These are phyloP conservation scores for Alternaria infectoria DNA, from an alignment of 2,329 filamentous ascomycete species.

Conservation along the genomic window DNA sequence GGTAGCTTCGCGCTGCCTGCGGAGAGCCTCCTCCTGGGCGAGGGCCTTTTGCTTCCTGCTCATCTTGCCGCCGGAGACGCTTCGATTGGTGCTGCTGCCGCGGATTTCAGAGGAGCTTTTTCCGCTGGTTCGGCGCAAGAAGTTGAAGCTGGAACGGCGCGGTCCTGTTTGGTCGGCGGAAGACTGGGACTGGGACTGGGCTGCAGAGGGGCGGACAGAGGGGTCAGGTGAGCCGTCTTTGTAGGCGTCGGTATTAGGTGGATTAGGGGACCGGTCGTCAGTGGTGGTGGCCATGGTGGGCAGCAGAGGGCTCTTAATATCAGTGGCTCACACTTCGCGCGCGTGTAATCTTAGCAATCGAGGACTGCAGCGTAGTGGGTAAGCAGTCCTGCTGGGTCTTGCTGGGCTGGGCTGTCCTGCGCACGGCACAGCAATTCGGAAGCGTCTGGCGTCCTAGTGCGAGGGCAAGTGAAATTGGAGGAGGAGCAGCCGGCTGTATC, in stretches of 20 bases:
- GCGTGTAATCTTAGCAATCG: conserved; percentile 35
- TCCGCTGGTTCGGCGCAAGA: conserved; percentile 45
- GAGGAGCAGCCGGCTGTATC: conserved; percentile 14
- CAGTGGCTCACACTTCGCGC: conserved; percentile 18
- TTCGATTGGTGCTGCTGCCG: conserved; percentile 26
- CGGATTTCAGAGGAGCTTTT: conserved; percentile 29
- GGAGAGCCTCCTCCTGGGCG: conserved; percentile 59
- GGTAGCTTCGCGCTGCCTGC: conserved; percentile 62
- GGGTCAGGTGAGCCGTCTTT: conserved; percentile 39
- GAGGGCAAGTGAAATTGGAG: conserved; percentile 18
- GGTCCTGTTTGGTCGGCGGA: conserved; percentile 24
- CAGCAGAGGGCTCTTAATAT: conserved; percentile 34
- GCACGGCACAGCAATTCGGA: conserved; percentile 8
- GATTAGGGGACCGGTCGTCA: conserved; percentile 22
- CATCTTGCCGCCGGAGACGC: conserved; percentile 47
- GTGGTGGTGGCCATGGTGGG: conserved; percentile 37
- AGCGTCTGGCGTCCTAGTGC: neutral
- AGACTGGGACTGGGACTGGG: conserved; percentile 20
- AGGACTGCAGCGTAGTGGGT: conserved; percentile 24
- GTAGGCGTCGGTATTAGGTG: conserved; percentile 8
- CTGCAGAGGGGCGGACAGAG: conserved; percentile 22
- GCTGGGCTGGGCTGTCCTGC: conserved; percentile 16
- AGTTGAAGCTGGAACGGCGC: conserved; percentile 45
- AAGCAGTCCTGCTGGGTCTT: conserved; percentile 17
- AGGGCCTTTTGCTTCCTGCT: conserved; percentile 65